Conservation (phyloP, 768 basidiomycete species). For the Strobilomyces echinocephalus region DNA sequence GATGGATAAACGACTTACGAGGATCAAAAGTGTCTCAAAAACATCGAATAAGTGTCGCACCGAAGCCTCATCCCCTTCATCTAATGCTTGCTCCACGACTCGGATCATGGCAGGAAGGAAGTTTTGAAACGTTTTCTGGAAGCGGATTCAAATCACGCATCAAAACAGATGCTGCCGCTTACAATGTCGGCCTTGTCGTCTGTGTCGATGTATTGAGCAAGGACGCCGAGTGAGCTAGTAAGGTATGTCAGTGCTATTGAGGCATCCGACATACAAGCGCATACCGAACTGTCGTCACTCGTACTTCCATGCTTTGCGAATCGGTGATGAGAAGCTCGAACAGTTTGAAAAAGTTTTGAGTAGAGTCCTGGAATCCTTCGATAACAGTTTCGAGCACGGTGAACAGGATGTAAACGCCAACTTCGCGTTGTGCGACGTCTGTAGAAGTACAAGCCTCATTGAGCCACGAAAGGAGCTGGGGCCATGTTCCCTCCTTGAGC, state of each 20-base stretch:
- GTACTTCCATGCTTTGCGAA: conserved; percentile 83
- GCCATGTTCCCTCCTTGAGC: conserved; percentile 75
- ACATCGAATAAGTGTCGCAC: conserved; percentile 93
- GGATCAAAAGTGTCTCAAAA: conserved; percentile 90
- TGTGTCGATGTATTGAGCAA: conserved; percentile 87
- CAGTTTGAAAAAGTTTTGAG: conserved; percentile 71
- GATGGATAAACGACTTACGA: conserved; percentile 44
- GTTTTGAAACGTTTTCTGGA: conserved; percentile 78
- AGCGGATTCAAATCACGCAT: neutral
- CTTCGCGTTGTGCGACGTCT: conserved; percentile 77
- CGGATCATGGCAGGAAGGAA: conserved; percentile 85
- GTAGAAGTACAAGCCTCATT: conserved; percentile 69
- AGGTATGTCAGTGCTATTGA: conserved; percentile 3
- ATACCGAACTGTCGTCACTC: conserved; percentile 83
- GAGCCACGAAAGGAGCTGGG: conserved; percentile 83
- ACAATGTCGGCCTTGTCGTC: conserved; percentile 88
- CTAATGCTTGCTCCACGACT: conserved; percentile 82
- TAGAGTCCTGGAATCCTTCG: conserved; percentile 79
- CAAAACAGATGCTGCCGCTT: conserved; percentile 27
- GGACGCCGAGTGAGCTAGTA: conserved; percentile 75
- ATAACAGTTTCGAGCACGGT: conserved; percentile 90
- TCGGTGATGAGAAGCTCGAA: conserved; percentile 72
- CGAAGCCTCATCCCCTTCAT: conserved; percentile 69
- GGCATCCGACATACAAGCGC: conserved; percentile 7
- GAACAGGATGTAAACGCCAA: conserved; percentile 84